phyloP scores from a whole-genome alignment of 257 asterid species.

The Penstemon eatonii region DNA sequence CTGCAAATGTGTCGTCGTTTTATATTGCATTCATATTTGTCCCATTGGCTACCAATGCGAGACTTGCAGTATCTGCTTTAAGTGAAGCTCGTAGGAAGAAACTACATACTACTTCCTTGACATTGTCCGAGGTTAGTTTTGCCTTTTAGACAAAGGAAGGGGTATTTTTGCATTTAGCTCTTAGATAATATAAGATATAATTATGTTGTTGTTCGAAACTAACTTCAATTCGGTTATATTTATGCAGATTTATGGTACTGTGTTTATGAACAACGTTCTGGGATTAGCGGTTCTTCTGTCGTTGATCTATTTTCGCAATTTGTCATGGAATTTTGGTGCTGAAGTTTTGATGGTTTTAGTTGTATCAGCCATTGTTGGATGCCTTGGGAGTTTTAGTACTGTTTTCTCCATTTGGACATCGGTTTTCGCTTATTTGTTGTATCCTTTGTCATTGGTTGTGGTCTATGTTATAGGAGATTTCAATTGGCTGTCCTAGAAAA shows the following conservation, averaged over 20 bases:
- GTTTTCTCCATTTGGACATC: conserved; percentile 48
- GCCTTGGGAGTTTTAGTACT: conserved; percentile 39
- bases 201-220: background rate
- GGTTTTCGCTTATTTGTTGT: conserved; percentile 41
- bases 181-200: background rate
- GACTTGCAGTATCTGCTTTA: conserved; percentile 55
- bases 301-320: conserved; percentile 41
- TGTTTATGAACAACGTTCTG: conserved; percentile 54
- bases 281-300: conserved; percentile 53
- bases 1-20: conserved; percentile 49
- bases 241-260: conserved; percentile 59
- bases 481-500: conserved; percentile 28
- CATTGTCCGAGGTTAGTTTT: too few relatives aligned
- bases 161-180: too few relatives aligned
- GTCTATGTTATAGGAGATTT: conserved; percentile 43
- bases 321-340: conserved; percentile 45
- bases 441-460: conserved; percentile 50
- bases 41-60: conserved; percentile 62
- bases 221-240: background rate
- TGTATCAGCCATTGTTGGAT: conserved; percentile 46
- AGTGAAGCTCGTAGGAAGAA: conserved; percentile 45
- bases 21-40: conserved; percentile 52
- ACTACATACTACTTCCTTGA: conserved; percentile 21
- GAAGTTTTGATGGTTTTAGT: conserved; percentile 44
- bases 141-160: too few relatives aligned